These are phyloP conservation scores for Xylariales sp. DNA, from an alignment of 2,329 filamentous ascomycete genomes.

Conservation along the genomic window DNA sequence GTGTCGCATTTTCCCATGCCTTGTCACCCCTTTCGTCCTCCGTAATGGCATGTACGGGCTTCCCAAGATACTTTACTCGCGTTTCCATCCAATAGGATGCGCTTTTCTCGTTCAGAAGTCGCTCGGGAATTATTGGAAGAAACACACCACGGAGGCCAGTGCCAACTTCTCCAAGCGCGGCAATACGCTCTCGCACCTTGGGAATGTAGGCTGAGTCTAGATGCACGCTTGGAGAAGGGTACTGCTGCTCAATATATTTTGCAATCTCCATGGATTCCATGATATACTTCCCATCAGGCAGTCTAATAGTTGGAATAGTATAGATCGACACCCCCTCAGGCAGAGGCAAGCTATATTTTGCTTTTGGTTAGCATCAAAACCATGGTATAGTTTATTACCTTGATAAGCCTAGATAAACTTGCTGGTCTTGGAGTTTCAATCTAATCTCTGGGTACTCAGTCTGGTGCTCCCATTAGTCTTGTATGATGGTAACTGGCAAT, in stretches of 20 bases:
- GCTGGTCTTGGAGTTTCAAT: slow-evolving; percentile 51
- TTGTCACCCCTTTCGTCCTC: slow-evolving; percentile 42
- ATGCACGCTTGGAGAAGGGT: slow-evolving; percentile 55
- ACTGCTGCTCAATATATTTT: slow-evolving; percentile 48
- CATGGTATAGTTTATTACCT: neutral
- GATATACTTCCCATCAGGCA: slow-evolving; percentile 49
- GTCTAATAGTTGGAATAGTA: slow-evolving; percentile 28
- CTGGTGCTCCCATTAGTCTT: slow-evolving; percentile 22
- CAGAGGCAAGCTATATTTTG: slow-evolving; percentile 43
- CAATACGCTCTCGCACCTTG: slow-evolving; percentile 37
- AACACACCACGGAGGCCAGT: slow-evolving; percentile 33
- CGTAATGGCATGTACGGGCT: slow-evolving; percentile 45
- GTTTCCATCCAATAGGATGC: slow-evolving; percentile 52
- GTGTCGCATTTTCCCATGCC: slow-evolving; percentile 40
- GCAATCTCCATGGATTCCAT: slow-evolving; percentile 64
- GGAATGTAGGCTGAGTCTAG: slow-evolving; percentile 48
- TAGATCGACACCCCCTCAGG: slow-evolving; percentile 28
- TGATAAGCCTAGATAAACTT: slow-evolving; percentile 14
- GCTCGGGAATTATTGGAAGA: slow-evolving; percentile 42
- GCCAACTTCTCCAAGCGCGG: slow-evolving; percentile 16
- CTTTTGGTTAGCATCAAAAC: neutral
- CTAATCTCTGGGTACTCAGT: slow-evolving; percentile 64
- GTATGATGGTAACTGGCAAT: neutral
- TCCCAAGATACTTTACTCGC: slow-evolving; percentile 44
- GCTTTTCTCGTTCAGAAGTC: slow-evolving; percentile 47